A percentile compares a stretch with the other conserved stretches of the same genome.
phyloP scores from a whole-genome alignment of 345 rosid genomes.

The Populus tremula region DNA sequence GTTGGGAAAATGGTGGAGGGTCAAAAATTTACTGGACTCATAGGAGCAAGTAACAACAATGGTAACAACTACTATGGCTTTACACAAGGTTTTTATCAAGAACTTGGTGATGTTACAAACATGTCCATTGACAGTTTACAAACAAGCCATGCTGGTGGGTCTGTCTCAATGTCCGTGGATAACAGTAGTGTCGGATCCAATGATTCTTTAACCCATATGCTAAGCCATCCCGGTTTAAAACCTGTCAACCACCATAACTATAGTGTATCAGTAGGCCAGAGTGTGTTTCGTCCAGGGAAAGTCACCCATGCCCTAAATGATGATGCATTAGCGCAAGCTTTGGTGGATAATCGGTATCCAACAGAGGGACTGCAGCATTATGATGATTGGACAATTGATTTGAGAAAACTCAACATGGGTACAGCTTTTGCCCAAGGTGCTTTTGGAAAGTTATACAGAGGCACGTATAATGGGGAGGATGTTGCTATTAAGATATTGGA shows the following conservation, averaged over 20 bases:
- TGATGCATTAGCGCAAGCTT: slow-evolving; percentile 57
- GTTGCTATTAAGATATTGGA: slow-evolving; percentile 32
- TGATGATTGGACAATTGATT: slow-evolving; percentile 65
- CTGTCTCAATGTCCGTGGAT: slow-evolving; percentile 62
- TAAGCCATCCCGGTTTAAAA: slow-evolving; percentile 59
- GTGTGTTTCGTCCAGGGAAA: slow-evolving; percentile 54
- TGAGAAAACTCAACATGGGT: slow-evolving; percentile 65
- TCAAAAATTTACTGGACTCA: slow-evolving; percentile 47
- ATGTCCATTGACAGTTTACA: slow-evolving; percentile 66
- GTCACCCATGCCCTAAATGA: slow-evolving; percentile 53
- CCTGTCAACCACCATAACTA: slow-evolving; percentile 39
- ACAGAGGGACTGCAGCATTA: slow-evolving; percentile 49
- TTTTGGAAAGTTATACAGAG: slow-evolving; percentile 59
- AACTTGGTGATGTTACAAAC: slow-evolving; percentile 63
- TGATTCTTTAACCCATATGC: slow-evolving; percentile 63
- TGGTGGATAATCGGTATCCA: slow-evolving; percentile 55
- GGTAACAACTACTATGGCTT: slow-evolving; percentile 48
- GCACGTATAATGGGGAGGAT: slow-evolving; percentile 29
- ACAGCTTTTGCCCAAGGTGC: slow-evolving; percentile 74
- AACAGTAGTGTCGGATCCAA: slow-evolving; percentile 68
- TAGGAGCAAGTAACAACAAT: slow-evolving; percentile 46
- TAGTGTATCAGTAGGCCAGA: slow-evolving; percentile 51
- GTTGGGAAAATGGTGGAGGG: slow-evolving; percentile 59
- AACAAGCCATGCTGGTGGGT: slow-evolving; percentile 57
- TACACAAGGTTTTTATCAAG: slow-evolving; percentile 56